Conservation (phyloP, 441 rosid species). For the Metrosideros polymorpha region DNA sequence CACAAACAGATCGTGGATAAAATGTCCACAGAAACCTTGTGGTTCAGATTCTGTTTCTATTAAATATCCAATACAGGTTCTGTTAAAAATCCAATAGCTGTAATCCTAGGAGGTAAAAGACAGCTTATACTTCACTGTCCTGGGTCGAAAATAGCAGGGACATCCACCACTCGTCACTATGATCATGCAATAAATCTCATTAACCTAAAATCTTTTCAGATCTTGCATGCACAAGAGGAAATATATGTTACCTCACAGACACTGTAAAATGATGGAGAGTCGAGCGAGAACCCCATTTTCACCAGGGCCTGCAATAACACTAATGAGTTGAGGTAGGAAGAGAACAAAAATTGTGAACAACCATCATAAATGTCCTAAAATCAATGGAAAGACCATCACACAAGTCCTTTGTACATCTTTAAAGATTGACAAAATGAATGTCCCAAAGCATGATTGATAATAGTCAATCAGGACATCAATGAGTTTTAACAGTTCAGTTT, state of each 20-base stretch:
- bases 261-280: slow-evolving; percentile 55
- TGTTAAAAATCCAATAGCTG: background rate
- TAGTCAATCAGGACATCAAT: background rate
- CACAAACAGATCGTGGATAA: background rate
- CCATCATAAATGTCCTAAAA: background rate
- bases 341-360: background rate
- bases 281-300: slow-evolving; percentile 55
- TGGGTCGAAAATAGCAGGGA: background rate
- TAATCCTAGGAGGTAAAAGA: background rate
- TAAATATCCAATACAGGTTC: background rate
- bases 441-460: background rate
- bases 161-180: background rate
- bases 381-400: background rate
- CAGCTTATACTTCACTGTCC: background rate
- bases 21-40: background rate
- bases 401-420: background rate
- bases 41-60: background rate
- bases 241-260: slow-evolving; percentile 45
- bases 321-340: background rate
- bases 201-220: background rate
- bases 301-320: slow-evolving; percentile 37
- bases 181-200: background rate
- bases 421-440: background rate
- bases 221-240: background rate
- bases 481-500: background rate